Percentiles rank a stretch among this genome's conserved stretches.
These are phyloP conservation scores for Penicillium sp. DNA, from an alignment of 2,329 filamentous ascomycete genomes.

Conservation along the genomic window DNA sequence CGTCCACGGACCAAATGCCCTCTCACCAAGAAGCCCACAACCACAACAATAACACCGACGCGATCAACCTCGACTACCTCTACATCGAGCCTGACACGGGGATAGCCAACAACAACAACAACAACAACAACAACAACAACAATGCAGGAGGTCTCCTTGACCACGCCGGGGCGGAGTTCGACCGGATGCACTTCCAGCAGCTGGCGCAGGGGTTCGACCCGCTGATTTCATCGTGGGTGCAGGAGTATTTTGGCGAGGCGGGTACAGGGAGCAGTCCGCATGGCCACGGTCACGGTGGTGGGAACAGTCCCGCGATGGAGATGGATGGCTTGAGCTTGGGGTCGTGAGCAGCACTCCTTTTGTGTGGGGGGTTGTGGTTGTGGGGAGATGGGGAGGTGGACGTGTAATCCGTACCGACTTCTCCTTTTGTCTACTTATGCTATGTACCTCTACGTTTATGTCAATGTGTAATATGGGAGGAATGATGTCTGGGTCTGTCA, in stretches of 20 bases:
- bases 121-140: not conserved
- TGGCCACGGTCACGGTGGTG: not conserved
- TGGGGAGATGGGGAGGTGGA: not conserved
- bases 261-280: not conserved
- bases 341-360: not conserved
- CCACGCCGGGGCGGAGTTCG: not conserved
- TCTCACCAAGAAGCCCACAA: not conserved
- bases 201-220: constrained; percentile 16
- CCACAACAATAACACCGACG: not conserved
- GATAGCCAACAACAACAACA: not conserved
- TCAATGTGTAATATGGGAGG: not conserved
- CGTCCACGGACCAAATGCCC: too few relatives aligned
- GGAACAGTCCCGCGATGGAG: constrained; percentile 7
- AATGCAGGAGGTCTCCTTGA: not conserved
- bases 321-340: constrained; percentile 7
- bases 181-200: constrained; percentile 5
- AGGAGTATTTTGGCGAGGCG: constrained; percentile 17
- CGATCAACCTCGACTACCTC: constrained; percentile 20
- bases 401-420: not conserved
- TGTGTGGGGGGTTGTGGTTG: too few relatives aligned
- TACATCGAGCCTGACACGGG: constrained; percentile 9
- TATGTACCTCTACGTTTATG: not conserved
- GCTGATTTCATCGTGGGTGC: constrained; percentile 18
- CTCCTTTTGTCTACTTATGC: not conserved
- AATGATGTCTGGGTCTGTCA: not conserved